Percentiles rank a stretch among this genome's conserved stretches.
phyloP scores from a whole-genome alignment of 2,329 filamentous ascomycete genomes.

The Geosmithia putterillii region DNA sequence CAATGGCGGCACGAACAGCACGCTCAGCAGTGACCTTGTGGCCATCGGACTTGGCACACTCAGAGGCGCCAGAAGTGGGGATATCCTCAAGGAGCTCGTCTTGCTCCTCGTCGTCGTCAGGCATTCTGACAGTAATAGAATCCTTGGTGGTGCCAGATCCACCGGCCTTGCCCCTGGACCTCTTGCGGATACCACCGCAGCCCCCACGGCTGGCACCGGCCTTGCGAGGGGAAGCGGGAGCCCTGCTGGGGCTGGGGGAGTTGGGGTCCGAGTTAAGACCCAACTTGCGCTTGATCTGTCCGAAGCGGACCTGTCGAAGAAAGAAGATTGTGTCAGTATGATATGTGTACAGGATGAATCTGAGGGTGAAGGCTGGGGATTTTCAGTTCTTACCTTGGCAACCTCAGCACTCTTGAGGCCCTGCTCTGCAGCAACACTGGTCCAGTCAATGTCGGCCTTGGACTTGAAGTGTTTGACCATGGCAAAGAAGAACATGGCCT shows the following conservation, averaged over 20 bases:
- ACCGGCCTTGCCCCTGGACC: slow-evolving; percentile 9
- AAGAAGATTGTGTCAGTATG: not conserved
- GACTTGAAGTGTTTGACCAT: slow-evolving; percentile 29
- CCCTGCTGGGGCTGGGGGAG: slow-evolving; percentile 11
- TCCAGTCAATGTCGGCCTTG: slow-evolving; percentile 36
- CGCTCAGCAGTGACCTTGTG: too few species aligned
- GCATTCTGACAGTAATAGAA: too few species aligned
- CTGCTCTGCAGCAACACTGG: slow-evolving; percentile 24
- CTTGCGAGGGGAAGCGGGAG: slow-evolving; percentile 12
- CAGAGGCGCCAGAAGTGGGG: too few species aligned
- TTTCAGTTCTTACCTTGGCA: slow-evolving; percentile 32
- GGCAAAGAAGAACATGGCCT: slow-evolving; percentile 30
- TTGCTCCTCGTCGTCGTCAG: too few species aligned
- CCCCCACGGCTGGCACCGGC: slow-evolving; percentile 7
- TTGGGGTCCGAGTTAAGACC: slow-evolving; percentile 16
- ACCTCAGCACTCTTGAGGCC: slow-evolving; percentile 31
- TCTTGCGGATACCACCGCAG: slow-evolving; percentile 6
- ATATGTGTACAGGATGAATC: not conserved
- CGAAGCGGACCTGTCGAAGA: slow-evolving; percentile 26
- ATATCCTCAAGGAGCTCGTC: not conserved
- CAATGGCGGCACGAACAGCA: too few species aligned
- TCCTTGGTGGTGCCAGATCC: slow-evolving; percentile 9
- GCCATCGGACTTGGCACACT: too few species aligned
- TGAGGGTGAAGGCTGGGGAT: not conserved
- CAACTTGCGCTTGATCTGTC: slow-evolving; percentile 35